Base-by-base conservation (phyloP, 306 rosid species). In the Prosopis cineraria region DNA sequence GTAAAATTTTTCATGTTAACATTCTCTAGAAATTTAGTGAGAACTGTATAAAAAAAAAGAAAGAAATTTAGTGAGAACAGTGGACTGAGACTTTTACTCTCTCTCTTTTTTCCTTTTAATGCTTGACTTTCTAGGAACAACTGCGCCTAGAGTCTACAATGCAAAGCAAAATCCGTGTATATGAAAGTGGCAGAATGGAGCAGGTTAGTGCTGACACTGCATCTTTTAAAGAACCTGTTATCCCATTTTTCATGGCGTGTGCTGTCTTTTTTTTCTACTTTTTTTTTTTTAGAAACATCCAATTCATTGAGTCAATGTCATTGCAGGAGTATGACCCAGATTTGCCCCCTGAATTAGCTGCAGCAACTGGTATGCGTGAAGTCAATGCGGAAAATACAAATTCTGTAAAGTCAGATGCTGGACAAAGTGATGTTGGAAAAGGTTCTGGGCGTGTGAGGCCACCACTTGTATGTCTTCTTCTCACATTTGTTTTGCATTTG, bases 151-250 rank as follows among this genome's bases (percentile, higher is more conserved):
- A 96, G 88, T 88, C 97, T 80, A 96, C 99, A 7, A 96, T 96
- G 99, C 99, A 96, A 89, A 93, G 97, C 90, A 96, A 90, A 85
- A 96, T 96, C 79, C 96, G 96, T 30, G 99, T 96, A 62, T 93
- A 96, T 25, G 99, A 96, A 85, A 93, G 99, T 87, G 98, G 97
- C 71, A 88, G 99, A 77, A 84, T 97, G 72, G 99, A 93, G 84
- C 96, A 93, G 91, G 99, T 93, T 87, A 73, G 55, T 31, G 63
- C 60, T 48, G 72, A 74, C 80, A 68, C 25, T 34, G 72, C 74
- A 63, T 80, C 72, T 72, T 31, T 22, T 22, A 17, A 52, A 59
- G 20, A 52, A 31, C 78, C 41, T 17, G 4, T 73, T 44, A 62
- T 72, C 47, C 33, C 19, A 10, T 33, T 17, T 68, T 36, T 25